These are phyloP conservation scores for Senna siamea DNA, from an alignment of 306 rosid genomes.

Conservation along the genomic window DNA sequence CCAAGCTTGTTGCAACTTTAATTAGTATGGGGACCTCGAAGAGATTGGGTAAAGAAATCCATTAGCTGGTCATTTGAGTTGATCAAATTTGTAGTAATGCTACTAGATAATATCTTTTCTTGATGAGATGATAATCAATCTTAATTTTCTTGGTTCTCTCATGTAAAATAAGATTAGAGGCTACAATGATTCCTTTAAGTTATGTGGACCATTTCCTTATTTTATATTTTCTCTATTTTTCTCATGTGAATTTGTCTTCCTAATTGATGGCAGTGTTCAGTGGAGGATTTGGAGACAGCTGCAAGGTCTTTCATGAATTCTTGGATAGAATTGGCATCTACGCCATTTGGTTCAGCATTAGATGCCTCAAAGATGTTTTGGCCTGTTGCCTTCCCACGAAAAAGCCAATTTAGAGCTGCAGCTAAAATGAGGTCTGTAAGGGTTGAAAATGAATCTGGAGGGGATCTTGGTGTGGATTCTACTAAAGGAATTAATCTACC, in stretches of 20 bases:
- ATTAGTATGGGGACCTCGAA: too few relatives aligned
- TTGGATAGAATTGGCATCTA: slow-evolving; percentile 90
- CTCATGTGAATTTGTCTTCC: slow-evolving; percentile 7
- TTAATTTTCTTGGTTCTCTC: too few relatives aligned
- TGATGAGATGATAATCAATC: too few relatives aligned
- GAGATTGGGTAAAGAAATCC: too few relatives aligned
- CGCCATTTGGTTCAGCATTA: slow-evolving; percentile 85
- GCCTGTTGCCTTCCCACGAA: slow-evolving; percentile 94
- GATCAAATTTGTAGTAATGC: too few relatives aligned
- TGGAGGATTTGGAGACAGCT: slow-evolving; percentile 72
- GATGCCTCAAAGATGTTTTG: slow-evolving; percentile 93
- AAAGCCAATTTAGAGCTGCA: slow-evolving; percentile 93
- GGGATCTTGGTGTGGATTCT: slow-evolving; percentile 62
- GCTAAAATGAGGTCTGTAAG: slow-evolving; percentile 97
- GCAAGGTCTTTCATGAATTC: slow-evolving; percentile 65
- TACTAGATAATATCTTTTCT: too few relatives aligned
- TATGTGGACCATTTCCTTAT: background rate
- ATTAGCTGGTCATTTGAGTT: too few relatives aligned
- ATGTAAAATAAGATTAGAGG: too few relatives aligned
- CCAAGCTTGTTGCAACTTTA: too few relatives aligned
- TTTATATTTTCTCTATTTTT: slow-evolving; percentile 13
- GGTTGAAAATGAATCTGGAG: slow-evolving; percentile 69
- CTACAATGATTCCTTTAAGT: background rate
- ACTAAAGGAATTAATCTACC: slow-evolving; percentile 52
- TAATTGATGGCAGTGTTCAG: slow-evolving; percentile 61